Conservation (phyloP, 1,284 basidiomycete species). For the Wallemia hederae region DNA sequence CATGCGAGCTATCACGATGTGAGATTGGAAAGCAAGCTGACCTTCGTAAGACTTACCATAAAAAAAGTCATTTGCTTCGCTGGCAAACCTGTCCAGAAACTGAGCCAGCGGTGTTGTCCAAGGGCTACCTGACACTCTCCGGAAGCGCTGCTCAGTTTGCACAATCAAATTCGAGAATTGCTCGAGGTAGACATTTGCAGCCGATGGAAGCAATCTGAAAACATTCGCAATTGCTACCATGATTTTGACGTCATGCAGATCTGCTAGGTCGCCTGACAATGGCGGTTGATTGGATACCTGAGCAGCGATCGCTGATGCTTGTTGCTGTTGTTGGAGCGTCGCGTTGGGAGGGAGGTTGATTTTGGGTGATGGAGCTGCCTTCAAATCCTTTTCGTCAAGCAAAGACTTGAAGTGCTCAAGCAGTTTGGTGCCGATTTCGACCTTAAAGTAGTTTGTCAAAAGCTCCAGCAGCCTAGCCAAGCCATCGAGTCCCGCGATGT, state of each 20-base stretch:
- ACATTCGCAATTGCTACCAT: slow-evolving; percentile 84
- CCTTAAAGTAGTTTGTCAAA: slow-evolving; percentile 97
- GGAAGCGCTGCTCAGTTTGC: slow-evolving; percentile 66
- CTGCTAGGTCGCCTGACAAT: slow-evolving; percentile 22
- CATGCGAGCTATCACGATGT: not conserved
- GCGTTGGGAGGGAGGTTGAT: not conserved
- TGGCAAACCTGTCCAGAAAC: not conserved
- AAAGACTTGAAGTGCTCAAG: slow-evolving; percentile 82
- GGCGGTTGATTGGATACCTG: not conserved
- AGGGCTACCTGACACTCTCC: slow-evolving; percentile 60
- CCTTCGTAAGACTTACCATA: not conserved
- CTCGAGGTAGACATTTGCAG: slow-evolving; percentile 75
- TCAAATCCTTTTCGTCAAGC: slow-evolving; percentile 36
- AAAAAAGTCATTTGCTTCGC: not conserved
- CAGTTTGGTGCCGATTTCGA: slow-evolving; percentile 92
- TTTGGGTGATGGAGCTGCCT: not conserved
- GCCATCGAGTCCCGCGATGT: slow-evolving; percentile 80
- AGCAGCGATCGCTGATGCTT: not conserved
- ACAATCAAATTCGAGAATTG: slow-evolving; percentile 62
- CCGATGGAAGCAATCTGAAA: slow-evolving; percentile 76
- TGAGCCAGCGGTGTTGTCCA: slow-evolving; percentile 36
- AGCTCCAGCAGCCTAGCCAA: slow-evolving; percentile 81
- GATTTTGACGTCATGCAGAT: slow-evolving; percentile 75
- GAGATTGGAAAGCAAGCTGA: slow-evolving; percentile 2
- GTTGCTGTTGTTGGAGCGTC: not conserved